These are phyloP conservation scores for Aspergillus sclerotioniger DNA, from an alignment of 495 filamentous ascomycete species.

Conservation along the genomic window DNA sequence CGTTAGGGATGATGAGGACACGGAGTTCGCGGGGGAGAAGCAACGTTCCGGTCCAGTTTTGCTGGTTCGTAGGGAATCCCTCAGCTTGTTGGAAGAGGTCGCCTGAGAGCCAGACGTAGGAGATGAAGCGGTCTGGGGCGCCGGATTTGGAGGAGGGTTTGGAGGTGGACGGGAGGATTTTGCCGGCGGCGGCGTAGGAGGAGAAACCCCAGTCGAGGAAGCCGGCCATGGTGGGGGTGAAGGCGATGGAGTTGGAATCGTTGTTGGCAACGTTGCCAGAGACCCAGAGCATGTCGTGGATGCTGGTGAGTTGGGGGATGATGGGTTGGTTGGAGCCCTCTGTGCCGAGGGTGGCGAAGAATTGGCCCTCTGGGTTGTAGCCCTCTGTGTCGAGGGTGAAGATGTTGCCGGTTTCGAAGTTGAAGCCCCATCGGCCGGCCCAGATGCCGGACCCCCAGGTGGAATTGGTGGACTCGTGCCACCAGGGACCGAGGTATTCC, in stretches of 20 bases:
- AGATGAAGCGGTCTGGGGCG: conserved; percentile 21
- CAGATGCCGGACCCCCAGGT: conserved; percentile 26
- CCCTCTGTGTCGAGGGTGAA: conserved; percentile 18
- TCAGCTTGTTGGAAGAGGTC: conserved; percentile 14
- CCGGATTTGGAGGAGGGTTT: conserved; percentile 15
- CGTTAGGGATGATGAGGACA: conserved; percentile 13
- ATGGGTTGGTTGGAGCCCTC: conserved; percentile 18
- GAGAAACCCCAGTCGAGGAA: conserved; percentile 24
- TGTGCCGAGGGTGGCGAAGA: conserved; percentile 20
- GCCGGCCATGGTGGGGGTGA: conserved; percentile 24
- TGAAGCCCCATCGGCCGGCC: conserved; percentile 23
- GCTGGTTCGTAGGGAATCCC: conserved; percentile 18
- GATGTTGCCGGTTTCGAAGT: conserved; percentile 22
- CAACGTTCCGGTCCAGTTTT: conserved; percentile 20
- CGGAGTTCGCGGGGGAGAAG: conserved; percentile 22
- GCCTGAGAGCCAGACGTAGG: conserved; percentile 22
- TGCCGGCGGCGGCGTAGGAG: conserved; percentile 22
- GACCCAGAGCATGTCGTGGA: conserved; percentile 24
- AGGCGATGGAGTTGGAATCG: conserved; percentile 1
- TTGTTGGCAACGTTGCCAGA: conserved; percentile 13
- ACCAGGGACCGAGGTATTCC: conserved; percentile 26
- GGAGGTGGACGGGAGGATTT: conserved; percentile 18
- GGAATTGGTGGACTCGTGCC: conserved; percentile 18
- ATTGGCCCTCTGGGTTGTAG: conserved; percentile 15
- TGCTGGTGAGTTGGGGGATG: conserved; percentile 12